Percentiles rank a stretch among this genome's conserved stretches.
These are phyloP conservation scores for Cladophialophora bantiana DNA, from an alignment of 2,329 filamentous ascomycete species.

Conservation along the genomic window DNA sequence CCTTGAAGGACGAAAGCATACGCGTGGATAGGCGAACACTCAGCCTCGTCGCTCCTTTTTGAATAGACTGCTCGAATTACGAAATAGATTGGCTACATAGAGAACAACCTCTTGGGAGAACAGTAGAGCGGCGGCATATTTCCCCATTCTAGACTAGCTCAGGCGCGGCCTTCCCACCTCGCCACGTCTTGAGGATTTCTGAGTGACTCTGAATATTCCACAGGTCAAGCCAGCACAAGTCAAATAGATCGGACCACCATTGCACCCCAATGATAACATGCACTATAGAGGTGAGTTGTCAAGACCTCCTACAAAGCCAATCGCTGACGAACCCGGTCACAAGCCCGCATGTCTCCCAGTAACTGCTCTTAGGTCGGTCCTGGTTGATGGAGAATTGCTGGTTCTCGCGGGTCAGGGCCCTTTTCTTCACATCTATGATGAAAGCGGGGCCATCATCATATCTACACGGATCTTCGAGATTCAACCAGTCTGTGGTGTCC, in stretches of 20 bases:
- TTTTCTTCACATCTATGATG: slow-evolving; percentile 45
- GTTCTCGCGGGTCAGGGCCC: slow-evolving; percentile 52
- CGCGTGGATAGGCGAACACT: too few species aligned
- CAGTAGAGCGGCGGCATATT: too few species aligned
- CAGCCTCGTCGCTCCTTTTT: too few species aligned
- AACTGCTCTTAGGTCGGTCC: slow-evolving; percentile 48
- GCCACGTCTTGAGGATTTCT: too few species aligned
- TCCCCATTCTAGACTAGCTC: too few species aligned
- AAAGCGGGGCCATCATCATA: slow-evolving; percentile 48
- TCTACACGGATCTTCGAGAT: slow-evolving; percentile 37
- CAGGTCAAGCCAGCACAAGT: not conserved
- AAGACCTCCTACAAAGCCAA: not conserved
- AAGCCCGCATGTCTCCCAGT: slow-evolving; percentile 49
- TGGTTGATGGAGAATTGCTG: slow-evolving; percentile 41
- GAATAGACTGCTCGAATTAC: too few species aligned
- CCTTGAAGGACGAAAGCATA: too few species aligned
- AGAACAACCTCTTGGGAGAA: too few species aligned
- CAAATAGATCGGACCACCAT: not conserved
- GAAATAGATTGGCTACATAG: too few species aligned
- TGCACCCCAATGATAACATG: slow-evolving; percentile 20
- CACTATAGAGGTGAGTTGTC: slow-evolving; percentile 7
- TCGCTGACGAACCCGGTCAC: slow-evolving; percentile 19
- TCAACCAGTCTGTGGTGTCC: slow-evolving; percentile 34
- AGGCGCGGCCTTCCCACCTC: too few species aligned
- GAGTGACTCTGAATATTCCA: too few species aligned